A percentile compares a stretch with the other conserved stretches of the same genome.
phyloP scores from a whole-genome alignment of 257 asterid species.

The Perilla frutescens region DNA sequence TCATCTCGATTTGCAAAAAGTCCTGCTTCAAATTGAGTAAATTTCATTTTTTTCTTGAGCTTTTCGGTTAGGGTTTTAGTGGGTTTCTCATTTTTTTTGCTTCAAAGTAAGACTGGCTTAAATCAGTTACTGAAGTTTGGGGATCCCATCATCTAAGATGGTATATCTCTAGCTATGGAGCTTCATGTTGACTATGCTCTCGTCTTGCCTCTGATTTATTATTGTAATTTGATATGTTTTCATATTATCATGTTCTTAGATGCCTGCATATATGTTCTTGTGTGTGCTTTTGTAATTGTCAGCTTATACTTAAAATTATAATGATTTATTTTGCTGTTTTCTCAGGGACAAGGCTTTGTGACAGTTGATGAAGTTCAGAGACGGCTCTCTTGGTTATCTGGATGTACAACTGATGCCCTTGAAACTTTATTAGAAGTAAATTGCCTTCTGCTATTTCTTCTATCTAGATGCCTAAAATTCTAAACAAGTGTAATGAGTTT shows the following conservation, averaged over 20 bases:
- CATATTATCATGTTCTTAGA: background rate
- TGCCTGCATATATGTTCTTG: background rate
- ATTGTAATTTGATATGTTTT: background rate
- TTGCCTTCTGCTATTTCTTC: conserved; percentile 20
- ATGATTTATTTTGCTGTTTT: conserved; percentile 26
- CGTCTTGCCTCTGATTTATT: background rate
- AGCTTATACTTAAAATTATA: conserved; percentile 6
- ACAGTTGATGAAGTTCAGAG: conserved; percentile 87
- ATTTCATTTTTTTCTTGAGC: conserved; percentile 23
- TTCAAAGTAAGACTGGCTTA: background rate
- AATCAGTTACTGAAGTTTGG: conserved; percentile 11
- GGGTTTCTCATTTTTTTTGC: background rate
- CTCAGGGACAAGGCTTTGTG: conserved; percentile 87
- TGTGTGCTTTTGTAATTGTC: background rate
- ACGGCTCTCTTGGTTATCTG: conserved; percentile 84
- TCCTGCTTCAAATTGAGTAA: conserved; percentile 85
- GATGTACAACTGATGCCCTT: conserved; percentile 93
- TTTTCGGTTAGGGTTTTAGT: background rate
- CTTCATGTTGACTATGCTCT: background rate
- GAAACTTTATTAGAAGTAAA: conserved; percentile 87
- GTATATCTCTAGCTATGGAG: background rate
- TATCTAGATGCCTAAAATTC: conserved; percentile 8
- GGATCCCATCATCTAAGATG: background rate
- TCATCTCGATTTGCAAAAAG: conserved; percentile 90
- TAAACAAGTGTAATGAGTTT: background rate